These are phyloP conservation scores for Metschnikowia lachancei DNA, from an alignment of 805 yeast genomes.

Conservation along the genomic window DNA sequence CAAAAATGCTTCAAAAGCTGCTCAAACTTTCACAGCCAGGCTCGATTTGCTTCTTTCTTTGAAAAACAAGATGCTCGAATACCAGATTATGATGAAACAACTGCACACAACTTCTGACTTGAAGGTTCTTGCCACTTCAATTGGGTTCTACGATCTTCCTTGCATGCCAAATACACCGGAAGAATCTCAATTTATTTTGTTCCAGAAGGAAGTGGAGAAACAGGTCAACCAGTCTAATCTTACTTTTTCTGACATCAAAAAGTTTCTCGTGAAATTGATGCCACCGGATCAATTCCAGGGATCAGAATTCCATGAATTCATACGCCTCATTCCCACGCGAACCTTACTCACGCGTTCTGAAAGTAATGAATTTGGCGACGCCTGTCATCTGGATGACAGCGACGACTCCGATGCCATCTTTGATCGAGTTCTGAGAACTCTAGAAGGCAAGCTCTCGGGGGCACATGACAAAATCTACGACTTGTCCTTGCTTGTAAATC, in stretches of 20 bases:
- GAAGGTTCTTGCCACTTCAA: constrained; percentile 5
- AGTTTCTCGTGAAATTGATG: constrained; percentile 8
- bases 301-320: constrained; percentile 10
- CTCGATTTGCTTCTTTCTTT: constrained; percentile 10
- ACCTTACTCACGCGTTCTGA: constrained; percentile 16
- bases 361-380: constrained; percentile 17
- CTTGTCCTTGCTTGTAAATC: constrained; percentile 23
- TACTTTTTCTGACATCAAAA: constrained; percentile 16
- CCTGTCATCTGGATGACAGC: constrained; percentile 20
- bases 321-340: constrained; percentile 17
- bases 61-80: constrained; percentile 4
- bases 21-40: constrained; percentile 4
- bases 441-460: constrained; percentile 26
- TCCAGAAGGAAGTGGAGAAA: constrained; percentile 10
- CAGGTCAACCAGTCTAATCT: constrained; percentile 16
- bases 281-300: constrained; percentile 4
- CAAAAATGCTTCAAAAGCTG: constrained; percentile 1
- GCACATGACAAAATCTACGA: constrained; percentile 27
- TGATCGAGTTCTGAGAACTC: constrained; percentile 23
- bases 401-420: constrained; percentile 25
- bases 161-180: constrained; percentile 15
- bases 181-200: constrained; percentile 8
- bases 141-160: constrained; percentile 8
- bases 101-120: constrained; percentile 13
- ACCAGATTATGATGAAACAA: constrained; percentile 1